phyloP scores from a whole-genome alignment of 139 green algal genomes.

The Microglena sp. region DNA sequence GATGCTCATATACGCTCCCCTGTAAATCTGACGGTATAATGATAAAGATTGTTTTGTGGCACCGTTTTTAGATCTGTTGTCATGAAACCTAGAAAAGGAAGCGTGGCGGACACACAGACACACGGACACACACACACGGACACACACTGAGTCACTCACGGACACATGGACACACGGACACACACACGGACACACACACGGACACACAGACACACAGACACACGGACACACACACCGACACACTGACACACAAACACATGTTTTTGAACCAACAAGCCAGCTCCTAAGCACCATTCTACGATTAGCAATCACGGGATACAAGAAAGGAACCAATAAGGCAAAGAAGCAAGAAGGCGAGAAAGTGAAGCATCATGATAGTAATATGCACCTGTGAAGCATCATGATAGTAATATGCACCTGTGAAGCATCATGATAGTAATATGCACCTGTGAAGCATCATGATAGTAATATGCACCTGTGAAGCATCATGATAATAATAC shows the following conservation, averaged over 20 bases:
- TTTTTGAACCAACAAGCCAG: background rate
- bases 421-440: too few species aligned
- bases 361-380: too few species aligned
- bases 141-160: background rate
- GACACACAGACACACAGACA: constrained; percentile 1
- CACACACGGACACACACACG: constrained; percentile 6
- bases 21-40: background rate
- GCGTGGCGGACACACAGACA: background rate
- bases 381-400: too few species aligned
- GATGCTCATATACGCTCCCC: background rate
- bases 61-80: background rate
- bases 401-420: too few species aligned
- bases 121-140: background rate
- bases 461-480: too few species aligned
- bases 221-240: constrained; percentile 9
- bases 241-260: constrained; percentile 9
- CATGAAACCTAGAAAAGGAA: background rate
- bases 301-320: too few species aligned
- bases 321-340: too few species aligned
- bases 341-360: too few species aligned
- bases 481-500: too few species aligned
- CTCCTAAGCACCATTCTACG: too few species aligned
- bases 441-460: too few species aligned
- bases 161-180: constrained; percentile 6
- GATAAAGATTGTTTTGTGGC: background rate